Conservation (phyloP, 2,329 filamentous ascomycete species). For the Penicillium sp. region DNA sequence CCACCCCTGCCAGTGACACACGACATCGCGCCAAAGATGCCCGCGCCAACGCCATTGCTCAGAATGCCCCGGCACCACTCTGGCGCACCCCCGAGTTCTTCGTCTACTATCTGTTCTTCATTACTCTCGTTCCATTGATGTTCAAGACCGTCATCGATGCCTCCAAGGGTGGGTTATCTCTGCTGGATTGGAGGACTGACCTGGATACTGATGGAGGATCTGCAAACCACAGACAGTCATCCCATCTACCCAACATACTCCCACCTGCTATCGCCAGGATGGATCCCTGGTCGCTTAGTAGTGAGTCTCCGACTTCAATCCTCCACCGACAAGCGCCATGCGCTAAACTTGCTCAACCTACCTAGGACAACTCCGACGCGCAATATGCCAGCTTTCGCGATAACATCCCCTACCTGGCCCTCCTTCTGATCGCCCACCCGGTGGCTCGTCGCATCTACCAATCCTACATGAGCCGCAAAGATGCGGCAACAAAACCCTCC, state of each 20-base stretch:
- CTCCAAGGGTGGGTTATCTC: constrained; percentile 62
- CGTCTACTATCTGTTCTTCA: constrained; percentile 68
- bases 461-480: constrained; percentile 42
- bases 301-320: constrained; percentile 46
- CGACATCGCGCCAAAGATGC: constrained; percentile 38
- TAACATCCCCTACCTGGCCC: constrained; percentile 75
- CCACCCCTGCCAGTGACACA: constrained; percentile 58
- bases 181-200: not conserved
- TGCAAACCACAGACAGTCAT: constrained; percentile 59
- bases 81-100: constrained; percentile 86
- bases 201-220: constrained; percentile 13
- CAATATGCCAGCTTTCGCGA: constrained; percentile 82
- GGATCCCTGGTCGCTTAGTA: constrained; percentile 88
- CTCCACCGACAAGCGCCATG: not conserved
- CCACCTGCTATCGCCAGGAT: constrained; percentile 67
- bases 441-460: constrained; percentile 70
- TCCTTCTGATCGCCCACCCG: constrained; percentile 73
- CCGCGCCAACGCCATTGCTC: constrained; percentile 38
- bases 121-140: constrained; percentile 70
- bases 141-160: constrained; percentile 84
- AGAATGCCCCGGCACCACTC: constrained; percentile 57
- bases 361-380: constrained; percentile 76
- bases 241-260: constrained; percentile 73
- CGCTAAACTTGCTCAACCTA: constrained; percentile 4
- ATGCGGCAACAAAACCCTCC: constrained; percentile 24